These are phyloP conservation scores for Scalesia atractyloides DNA, from an alignment of 129 eudicot genomes.

Conservation along the genomic window DNA sequence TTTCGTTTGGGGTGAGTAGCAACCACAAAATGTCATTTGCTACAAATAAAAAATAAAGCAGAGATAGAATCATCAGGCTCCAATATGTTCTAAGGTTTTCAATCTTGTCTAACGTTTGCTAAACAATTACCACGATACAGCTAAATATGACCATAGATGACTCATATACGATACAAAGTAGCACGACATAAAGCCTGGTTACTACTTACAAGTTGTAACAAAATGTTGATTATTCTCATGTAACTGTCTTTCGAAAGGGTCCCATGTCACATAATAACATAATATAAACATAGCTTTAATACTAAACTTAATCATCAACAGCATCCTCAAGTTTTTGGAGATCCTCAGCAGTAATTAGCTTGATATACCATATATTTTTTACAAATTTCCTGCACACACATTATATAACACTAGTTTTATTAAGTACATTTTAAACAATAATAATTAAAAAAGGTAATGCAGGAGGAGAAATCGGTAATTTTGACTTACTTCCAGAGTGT, in stretches of 20 bases:
- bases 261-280: too few relatives aligned
- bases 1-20: neutral
- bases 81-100: constrained; percentile 35
- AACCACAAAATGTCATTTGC: neutral
- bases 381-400: constrained; percentile 78
- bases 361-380: constrained; percentile 91
- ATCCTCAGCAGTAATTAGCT: constrained; percentile 94
- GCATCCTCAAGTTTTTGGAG: constrained; percentile 56
- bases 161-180: constrained; percentile 22
- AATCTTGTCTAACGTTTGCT: constrained; percentile 36
- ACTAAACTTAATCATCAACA: too few relatives aligned
- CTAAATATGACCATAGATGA: constrained; percentile 24
- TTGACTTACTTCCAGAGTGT: constrained; percentile 94
- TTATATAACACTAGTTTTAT: neutral
- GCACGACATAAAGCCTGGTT: constrained; percentile 10
- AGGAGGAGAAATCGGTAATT: neutral
- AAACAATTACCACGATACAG: constrained; percentile 23
- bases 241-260: too few relatives aligned
- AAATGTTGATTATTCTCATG: constrained; percentile 9
- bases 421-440: neutral
- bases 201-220: constrained; percentile 11
- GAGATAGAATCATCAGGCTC: constrained; percentile 20
- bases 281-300: too few relatives aligned
- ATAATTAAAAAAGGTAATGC: neutral
- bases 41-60: neutral